Evolutionary conservation across 1,284 basidiomycete genomes (phyloP).

Genomic region (Cryptococcus sp.): DNA sequence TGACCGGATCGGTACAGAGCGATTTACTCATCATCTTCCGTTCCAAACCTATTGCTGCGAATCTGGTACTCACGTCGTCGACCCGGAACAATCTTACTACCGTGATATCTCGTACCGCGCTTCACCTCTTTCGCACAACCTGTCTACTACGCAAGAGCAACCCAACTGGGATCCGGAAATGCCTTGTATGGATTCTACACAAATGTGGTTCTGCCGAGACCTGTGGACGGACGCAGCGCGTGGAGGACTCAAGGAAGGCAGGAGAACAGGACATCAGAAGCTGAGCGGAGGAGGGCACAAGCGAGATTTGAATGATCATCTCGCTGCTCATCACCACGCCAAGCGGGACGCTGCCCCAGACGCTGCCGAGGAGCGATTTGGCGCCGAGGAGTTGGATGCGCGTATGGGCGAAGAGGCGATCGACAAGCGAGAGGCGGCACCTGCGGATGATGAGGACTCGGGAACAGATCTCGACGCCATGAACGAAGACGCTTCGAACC

Average conservation of each 20-base stretch:
- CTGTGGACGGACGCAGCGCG: conserved; percentile 82
- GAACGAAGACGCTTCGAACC: conserved; percentile 58
- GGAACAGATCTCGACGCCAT: conserved; percentile 89
- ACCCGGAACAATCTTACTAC: conserved; percentile 91
- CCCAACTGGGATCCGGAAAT: conserved; percentile 70
- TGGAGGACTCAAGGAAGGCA: conserved; percentile 61
- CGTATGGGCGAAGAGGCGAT: conserved; percentile 1
- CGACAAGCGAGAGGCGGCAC: conserved; percentile 8
- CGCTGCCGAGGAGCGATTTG: conserved; percentile 1
- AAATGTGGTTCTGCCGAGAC: conserved; percentile 94
- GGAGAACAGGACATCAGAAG: conserved; percentile 30
- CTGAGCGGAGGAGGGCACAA: conserved; percentile 23
- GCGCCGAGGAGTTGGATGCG: conserved; percentile 12
- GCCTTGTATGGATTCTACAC: conserved; percentile 85
- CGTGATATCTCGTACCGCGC: conserved; percentile 78
- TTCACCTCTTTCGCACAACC: conserved; percentile 74
- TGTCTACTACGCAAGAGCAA: conserved; percentile 63
- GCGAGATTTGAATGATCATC: conserved; percentile 30
- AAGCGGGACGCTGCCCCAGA: conserved; percentile 13
- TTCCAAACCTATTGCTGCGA: conserved; percentile 98
- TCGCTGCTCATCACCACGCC: conserved; percentile 30
- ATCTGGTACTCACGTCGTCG: conserved; percentile 90
- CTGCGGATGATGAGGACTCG: conserved; percentile 61
- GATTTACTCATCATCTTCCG: conserved; percentile 85
- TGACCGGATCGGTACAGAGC: conserved; percentile 72